phyloP scores from a whole-genome alignment of 2,329 filamentous ascomycete genomes.

The Penicillium italicum region DNA sequence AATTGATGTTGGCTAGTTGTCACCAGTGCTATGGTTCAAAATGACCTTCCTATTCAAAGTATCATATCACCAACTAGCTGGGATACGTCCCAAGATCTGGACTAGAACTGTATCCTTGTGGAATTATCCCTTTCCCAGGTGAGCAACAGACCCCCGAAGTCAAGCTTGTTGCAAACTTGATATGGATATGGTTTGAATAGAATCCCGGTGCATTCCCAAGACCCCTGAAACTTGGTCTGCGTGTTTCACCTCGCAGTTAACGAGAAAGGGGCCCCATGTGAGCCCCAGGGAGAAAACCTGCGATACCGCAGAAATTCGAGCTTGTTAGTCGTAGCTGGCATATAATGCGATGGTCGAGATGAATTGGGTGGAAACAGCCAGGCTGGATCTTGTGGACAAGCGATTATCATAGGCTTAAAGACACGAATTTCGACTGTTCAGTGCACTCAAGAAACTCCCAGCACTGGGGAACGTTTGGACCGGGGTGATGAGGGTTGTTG shows the following conservation, averaged over 20 bases:
- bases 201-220: not conserved
- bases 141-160: not conserved
- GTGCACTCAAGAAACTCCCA: no score
- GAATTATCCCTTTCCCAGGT: not conserved
- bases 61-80: not conserved
- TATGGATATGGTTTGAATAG: not conserved
- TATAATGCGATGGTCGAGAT: not conserved
- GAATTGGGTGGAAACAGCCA: not conserved
- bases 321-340: not conserved
- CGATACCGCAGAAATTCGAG: not conserved
- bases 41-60: not conserved
- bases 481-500: not conserved
- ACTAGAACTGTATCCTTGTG: not conserved
- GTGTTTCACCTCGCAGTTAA: not conserved
- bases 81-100: not conserved
- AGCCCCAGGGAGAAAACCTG: not conserved
- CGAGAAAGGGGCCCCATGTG: not conserved
- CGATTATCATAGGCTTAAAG: not conserved
- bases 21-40: not conserved
- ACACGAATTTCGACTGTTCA: not conserved
- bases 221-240: not conserved
- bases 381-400: not conserved
- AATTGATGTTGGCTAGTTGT: not conserved
- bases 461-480: not conserved
- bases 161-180: not conserved